Base-by-base conservation (phyloP, 352 stramenopile genomes). In the Pythium volutum region DNA sequence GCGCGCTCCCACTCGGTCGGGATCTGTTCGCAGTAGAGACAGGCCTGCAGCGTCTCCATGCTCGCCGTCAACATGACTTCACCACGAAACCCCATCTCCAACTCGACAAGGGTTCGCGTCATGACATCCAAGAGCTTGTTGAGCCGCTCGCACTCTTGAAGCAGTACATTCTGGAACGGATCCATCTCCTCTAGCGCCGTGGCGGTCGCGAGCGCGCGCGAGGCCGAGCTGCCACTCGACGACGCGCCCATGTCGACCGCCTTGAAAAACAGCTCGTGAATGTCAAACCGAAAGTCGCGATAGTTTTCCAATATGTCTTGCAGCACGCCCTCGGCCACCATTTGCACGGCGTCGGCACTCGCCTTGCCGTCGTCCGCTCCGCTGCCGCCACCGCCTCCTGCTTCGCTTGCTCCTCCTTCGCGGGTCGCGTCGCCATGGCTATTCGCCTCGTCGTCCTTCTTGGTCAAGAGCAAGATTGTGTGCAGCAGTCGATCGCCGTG, bases 281-380 rank as follows among this genome's bases (percentile, higher is more conserved):
- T 75, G 39, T 93, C 86, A 51, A 95, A 93, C 20, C 82, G 79
- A 42, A 93, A 75, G 26, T 97, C 91, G 10, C 82, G 79, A 54
- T 97, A 96, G 38, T 78, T 87, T 60, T 97, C 91, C 10, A 97
- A 69, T 25, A 97, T 94, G 59, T 97, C 91, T 52, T 97, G 90
- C 9, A 97, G 59, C 29, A 95, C 79, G 31, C 79, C 85, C 42
- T 97, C 88, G 1, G 84, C 90, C 7, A 91, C 75, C 60, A 90
- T 87, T 62, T 96, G 89, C 47, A 79, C 70, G 29, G 78, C 70
- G 46, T 95, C 81, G 11, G 62, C 67, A 43, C 61, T 85, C 16
- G 84, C 76, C 29, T 81, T 83, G 15, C 47, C 55, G 8, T 18
- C 42, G 26, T 54, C 49, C 27, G 2, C 15, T 36, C 27, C 47